phyloP scores from a whole-genome alignment of 2,329 filamentous ascomycete genomes.

The Alternaria alternata region DNA sequence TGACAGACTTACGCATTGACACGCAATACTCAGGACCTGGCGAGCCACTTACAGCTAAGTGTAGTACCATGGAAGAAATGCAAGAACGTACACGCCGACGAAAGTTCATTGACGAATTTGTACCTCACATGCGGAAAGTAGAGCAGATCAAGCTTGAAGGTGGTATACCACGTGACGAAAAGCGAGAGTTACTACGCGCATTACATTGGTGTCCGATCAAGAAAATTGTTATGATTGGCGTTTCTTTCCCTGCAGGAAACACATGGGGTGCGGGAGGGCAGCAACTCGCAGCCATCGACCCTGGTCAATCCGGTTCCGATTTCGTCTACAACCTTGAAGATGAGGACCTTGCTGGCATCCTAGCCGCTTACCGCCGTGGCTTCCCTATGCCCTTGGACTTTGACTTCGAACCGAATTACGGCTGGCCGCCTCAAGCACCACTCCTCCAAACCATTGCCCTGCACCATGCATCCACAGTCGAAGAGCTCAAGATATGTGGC shows the following conservation, averaged over 20 bases:
- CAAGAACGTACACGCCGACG: slow-evolving; percentile 41
- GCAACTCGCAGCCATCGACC: slow-evolving; percentile 42
- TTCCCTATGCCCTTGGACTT: slow-evolving; percentile 28
- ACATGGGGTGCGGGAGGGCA: slow-evolving; percentile 53
- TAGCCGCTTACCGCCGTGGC: slow-evolving; percentile 36
- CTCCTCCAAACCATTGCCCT: slow-evolving; percentile 55
- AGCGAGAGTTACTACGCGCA: slow-evolving; percentile 55
- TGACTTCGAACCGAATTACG: slow-evolving; percentile 50
- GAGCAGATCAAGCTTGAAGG: slow-evolving; percentile 58
- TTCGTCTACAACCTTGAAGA: slow-evolving; percentile 38
- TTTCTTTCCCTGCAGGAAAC: slow-evolving; percentile 55
- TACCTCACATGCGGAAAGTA: slow-evolving; percentile 52
- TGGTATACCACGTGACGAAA: slow-evolving; percentile 57
- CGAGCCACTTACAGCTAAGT: slow-evolving; percentile 43
- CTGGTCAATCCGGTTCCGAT: slow-evolving; percentile 26
- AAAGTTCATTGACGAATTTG: slow-evolving; percentile 55
- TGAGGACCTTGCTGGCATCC: slow-evolving; percentile 38
- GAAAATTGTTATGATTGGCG: slow-evolving; percentile 58
- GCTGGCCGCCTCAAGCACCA: slow-evolving; percentile 51
- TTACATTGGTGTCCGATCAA: slow-evolving; percentile 52
- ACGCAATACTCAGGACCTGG: slow-evolving; percentile 40
- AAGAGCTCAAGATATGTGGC: slow-evolving; percentile 59
- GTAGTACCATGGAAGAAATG: slow-evolving; percentile 19
- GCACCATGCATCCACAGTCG: slow-evolving; percentile 51
- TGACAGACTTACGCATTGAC: slow-evolving; percentile 56